Evolutionary conservation across 169 alveolate genomes (phyloP).

Genomic region (Eimeria acervulina): DNA sequence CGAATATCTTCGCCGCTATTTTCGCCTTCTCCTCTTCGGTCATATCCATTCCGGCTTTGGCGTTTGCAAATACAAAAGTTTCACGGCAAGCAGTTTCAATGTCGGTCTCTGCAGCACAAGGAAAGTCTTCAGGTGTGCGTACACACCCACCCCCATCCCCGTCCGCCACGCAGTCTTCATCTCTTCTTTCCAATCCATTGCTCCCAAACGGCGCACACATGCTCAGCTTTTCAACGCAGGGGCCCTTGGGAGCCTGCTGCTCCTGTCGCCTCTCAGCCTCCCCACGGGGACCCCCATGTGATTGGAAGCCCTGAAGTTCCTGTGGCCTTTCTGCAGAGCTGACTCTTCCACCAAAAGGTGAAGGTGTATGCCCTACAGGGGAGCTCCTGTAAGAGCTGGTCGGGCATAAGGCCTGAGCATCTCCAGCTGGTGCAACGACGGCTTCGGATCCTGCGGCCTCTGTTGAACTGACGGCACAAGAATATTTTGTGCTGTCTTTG

Average conservation of each 20-base stretch:
- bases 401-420: neutral
- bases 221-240: neutral
- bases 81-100: slow-evolving; percentile 70
- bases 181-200: neutral
- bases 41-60: slow-evolving; percentile 78
- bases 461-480: neutral
- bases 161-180: slow-evolving; percentile 7
- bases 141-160: neutral
- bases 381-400: neutral
- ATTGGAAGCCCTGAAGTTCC: neutral
- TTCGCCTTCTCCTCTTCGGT: slow-evolving; percentile 79
- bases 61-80: slow-evolving; percentile 51
- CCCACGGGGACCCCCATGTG: neutral
- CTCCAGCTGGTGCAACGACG: neutral
- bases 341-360: neutral
- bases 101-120: neutral
- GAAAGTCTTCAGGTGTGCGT: neutral
- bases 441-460: neutral
- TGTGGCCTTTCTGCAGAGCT: neutral
- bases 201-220: neutral
- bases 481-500: neutral
- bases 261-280: neutral
- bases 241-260: neutral
- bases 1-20: slow-evolving; percentile 70
- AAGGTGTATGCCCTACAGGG: neutral